phyloP scores from a whole-genome alignment of 208 protist species.

The Acanthamoeba castellanii region DNA sequence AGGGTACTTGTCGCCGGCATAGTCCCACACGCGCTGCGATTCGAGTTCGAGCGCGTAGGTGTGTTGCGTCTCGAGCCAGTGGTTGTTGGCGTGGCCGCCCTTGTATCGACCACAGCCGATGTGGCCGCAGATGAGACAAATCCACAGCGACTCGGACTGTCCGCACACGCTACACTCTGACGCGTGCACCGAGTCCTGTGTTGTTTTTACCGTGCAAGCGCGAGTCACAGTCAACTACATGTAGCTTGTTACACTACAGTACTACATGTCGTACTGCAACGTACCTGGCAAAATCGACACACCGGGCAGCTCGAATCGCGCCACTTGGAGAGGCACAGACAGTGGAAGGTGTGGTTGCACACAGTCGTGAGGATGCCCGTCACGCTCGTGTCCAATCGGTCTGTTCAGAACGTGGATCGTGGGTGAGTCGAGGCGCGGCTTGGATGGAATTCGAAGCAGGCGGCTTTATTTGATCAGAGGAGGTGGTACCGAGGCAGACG shows the following conservation, averaged over 20 bases:
- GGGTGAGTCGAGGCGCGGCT: neutral
- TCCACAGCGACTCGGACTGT: conserved; percentile 88
- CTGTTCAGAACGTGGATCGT: conserved; percentile 27
- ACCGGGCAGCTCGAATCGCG: conserved; percentile 88
- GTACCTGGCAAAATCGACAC: conserved; percentile 87
- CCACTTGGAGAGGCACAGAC: conserved; percentile 88
- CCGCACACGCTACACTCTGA: conserved; percentile 85
- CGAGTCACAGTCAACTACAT: too few relatives aligned
- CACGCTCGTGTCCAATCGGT: conserved; percentile 87
- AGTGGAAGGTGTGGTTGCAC: conserved; percentile 92
- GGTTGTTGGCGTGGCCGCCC: conserved; percentile 87
- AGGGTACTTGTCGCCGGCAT: conserved; percentile 89
- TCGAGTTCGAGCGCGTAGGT: conserved; percentile 91
- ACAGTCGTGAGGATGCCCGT: conserved; percentile 89
- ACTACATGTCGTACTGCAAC: neutral
- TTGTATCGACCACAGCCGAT: conserved; percentile 87
- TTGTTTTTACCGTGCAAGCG: neutral
- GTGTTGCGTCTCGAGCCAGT: conserved; percentile 89
- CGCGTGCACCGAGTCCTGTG: conserved; percentile 50
- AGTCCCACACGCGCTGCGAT: conserved; percentile 92
- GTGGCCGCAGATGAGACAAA: conserved; percentile 92
- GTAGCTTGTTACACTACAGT: too few relatives aligned
- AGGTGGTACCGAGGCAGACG: conserved; percentile 53
- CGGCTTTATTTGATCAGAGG: neutral
- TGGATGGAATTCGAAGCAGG: neutral